Evolutionary conservation across 2,329 filamentous ascomycete species (phyloP), one percentile per base, ranked within the genome.

Genomic region (Ceratocystis cubensis): DNA sequence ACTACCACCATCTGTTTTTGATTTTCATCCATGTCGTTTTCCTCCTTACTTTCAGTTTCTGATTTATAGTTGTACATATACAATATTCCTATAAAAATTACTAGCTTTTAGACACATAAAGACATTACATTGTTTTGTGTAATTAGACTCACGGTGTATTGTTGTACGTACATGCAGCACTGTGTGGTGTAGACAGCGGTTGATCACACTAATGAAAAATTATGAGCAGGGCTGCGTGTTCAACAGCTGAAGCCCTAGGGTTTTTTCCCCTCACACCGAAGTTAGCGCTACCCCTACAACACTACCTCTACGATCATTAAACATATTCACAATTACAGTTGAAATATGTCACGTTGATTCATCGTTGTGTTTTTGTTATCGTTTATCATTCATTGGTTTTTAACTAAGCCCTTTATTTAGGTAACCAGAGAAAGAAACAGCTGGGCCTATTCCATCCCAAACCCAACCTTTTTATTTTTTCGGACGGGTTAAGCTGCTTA

Each of bases 401-500:
- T 57, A 65, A 17, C 50, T 30, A 65, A 65, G 48, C 65, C 45
- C 64, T 30, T 66, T 28, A 64, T 44, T 61, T 30, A 64, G 59
- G 30, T 61, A 61, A 44, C 48, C 46, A 59, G 22, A 48, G 50
- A 61, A 48, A 48, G 17, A 59, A 59, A 61, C 64, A 68, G 37
- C 66, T 20, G 15, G 37, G 53, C 33, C 28, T 53, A 53, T 68
- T 61, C 65, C 65, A 65, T 65, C 48, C 33, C 63, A 59, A 17
- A 65, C 50, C 63, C 63, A 64, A 64, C 48, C 63, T 64, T 68
- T 67, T 61, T 67, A 61, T 65, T 65, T 64, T 65, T 68, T 59
- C 3, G 41, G 33, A 44, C 41, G 53, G 25, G 61, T 61, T 30
- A 68, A 66, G 13, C 50, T 45, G 56, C 72, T 86, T 88, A 88